Base-by-base conservation (phyloP, 805 yeast genomes). In the Sugiyamaella boreocaroliniensis region DNA sequence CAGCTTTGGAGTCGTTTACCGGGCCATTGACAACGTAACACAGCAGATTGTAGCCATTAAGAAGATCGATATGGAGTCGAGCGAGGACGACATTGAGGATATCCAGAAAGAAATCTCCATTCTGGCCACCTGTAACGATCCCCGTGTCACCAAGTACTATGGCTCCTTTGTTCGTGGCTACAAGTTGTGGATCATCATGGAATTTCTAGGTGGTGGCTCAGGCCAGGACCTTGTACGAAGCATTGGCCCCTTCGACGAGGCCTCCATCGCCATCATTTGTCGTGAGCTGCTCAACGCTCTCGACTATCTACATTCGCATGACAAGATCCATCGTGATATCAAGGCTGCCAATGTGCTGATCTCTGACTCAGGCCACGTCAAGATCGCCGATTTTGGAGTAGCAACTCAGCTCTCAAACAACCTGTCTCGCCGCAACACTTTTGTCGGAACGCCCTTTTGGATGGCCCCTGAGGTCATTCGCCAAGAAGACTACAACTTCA, bases 391-490 rank as follows among this genome's bases (percentile, higher is more conserved):
- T 67, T 92, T 92, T 68, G 98, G 98, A 1, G 97, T 92, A 10
- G 95, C 98, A 1, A 87, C 97, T 0, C 86, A 83, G 60, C 74
- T 80, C 4, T 75, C 82, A 1, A 83, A 82, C 49, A 75, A 79
- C 59, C 69, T 80, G 53, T 74, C 79, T 15, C 74, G 81, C 6
- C 57, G 76, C 41, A 71, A 72, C 55, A 72, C 76, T 12, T 73
- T 72, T 60, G 76, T 73, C 7, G 76, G 76, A 2, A 72, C 76
- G 4, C 76, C 76, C 18, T 93, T 89, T 66, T 93, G 99, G 99
- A 93, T 93, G 99, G 97, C 99, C 0, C 99, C 99, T 0, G 99
- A 92, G 68, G 99, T 92, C 32, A 92, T 92, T 41, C 78, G 87
- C 71, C 97, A 92, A 68, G 95, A 80, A 58, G 80, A 77, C 55